These are phyloP conservation scores for Clarireedia paspali DNA, from an alignment of 2,329 filamentous ascomycete species.

Conservation along the genomic window DNA sequence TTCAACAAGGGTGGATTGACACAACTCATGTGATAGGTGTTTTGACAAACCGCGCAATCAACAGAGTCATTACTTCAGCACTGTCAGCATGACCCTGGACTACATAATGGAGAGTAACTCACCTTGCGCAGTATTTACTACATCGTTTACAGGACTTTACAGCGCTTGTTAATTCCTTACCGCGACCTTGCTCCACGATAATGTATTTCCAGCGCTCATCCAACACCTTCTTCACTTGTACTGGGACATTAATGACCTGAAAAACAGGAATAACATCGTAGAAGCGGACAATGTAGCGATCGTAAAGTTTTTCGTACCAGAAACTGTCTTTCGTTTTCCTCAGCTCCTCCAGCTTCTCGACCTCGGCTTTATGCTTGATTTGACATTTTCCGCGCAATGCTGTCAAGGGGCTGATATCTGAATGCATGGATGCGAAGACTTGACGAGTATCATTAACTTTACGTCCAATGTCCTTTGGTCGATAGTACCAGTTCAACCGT, in stretches of 20 bases:
- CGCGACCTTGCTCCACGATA: slow-evolving; percentile 84
- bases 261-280: slow-evolving; percentile 93
- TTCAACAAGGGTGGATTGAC: slow-evolving; percentile 87
- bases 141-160: slow-evolving; percentile 96
- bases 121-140: slow-evolving; percentile 83
- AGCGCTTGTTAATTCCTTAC: slow-evolving; percentile 91
- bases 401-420: slow-evolving; percentile 86
- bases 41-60: slow-evolving; percentile 88
- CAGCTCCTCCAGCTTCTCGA: slow-evolving; percentile 73
- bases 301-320: slow-evolving; percentile 96
- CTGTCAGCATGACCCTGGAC: slow-evolving; percentile 2
- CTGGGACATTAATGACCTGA: slow-evolving; percentile 92
- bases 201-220: slow-evolving; percentile 97
- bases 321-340: slow-evolving; percentile 81
- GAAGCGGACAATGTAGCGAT: slow-evolving; percentile 95
- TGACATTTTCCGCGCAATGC: slow-evolving; percentile 89
- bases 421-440: slow-evolving; percentile 97
- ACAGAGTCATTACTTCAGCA: slow-evolving; percentile 77
- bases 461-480: slow-evolving; percentile 89
- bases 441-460: slow-evolving; percentile 85
- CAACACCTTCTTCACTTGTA: slow-evolving; percentile 88
- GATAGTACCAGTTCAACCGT: slow-evolving; percentile 97
- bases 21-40: slow-evolving; percentile 98
- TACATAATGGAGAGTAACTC: slow-evolving; percentile 33
- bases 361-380: slow-evolving; percentile 82